Conservation (phyloP, 2,329 filamentous ascomycete genomes). For the Lithohypha guttulata region DNA sequence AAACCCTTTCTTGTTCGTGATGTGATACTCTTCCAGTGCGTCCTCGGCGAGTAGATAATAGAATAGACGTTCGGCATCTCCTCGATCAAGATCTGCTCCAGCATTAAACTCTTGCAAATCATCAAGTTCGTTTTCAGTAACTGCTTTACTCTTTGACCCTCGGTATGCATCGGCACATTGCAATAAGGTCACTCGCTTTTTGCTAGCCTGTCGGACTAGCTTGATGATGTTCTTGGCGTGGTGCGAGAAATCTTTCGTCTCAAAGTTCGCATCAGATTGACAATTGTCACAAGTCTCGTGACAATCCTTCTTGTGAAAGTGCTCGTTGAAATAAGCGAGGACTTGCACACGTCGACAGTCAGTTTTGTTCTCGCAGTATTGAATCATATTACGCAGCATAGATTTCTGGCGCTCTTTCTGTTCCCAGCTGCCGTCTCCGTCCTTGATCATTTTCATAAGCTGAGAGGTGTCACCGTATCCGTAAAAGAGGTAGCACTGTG, state of each 20-base stretch:
- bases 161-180: conserved; percentile 78
- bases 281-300: conserved; percentile 80
- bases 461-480: conserved; percentile 64
- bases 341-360: conserved; percentile 84
- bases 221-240: conserved; percentile 61
- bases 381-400: conserved; percentile 75
- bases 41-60: conserved; percentile 63
- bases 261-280: conserved; percentile 58
- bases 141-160: conserved; percentile 54
- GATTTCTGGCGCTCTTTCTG: conserved; percentile 75
- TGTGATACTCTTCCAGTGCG: conserved; percentile 60
- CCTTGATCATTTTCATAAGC: conserved; percentile 69
- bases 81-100: conserved; percentile 58
- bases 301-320: conserved; percentile 63
- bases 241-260: conserved; percentile 64
- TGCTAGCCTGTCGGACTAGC: conserved; percentile 51
- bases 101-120: conserved; percentile 51
- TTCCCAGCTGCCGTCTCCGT: conserved; percentile 62
- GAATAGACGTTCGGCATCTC: conserved; percentile 76
- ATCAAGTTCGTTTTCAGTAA: conserved; percentile 44
- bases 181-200: conserved; percentile 56
- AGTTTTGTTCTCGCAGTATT: conserved; percentile 79
- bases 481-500: conserved; percentile 85
- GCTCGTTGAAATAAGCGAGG: conserved; percentile 86
- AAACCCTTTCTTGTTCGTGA: conserved; percentile 52